phyloP scores from a whole-genome alignment of 306 rosid genomes.

The Trifolium pratense region DNA sequence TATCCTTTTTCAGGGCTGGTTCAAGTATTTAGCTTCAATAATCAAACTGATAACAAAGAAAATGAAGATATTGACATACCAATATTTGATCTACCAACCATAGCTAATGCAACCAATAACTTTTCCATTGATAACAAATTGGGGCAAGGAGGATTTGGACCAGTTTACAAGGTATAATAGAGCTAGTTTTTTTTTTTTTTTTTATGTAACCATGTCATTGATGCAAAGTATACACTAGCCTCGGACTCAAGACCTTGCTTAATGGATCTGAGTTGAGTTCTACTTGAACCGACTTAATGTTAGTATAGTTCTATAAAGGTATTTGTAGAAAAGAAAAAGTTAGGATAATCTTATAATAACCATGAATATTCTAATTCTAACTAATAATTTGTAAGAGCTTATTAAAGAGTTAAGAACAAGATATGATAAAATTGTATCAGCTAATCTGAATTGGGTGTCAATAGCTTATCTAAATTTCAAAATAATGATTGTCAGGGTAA shows the following conservation, averaged over 20 bases:
- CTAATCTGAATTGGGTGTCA: background rate
- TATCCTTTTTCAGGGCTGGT: constrained; percentile 21
- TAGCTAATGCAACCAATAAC: constrained; percentile 49
- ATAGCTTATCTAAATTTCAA: constrained; percentile 25
- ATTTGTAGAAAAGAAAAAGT: background rate
- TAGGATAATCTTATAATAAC: background rate
- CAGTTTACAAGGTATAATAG: constrained; percentile 57
- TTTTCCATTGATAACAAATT: constrained; percentile 52
- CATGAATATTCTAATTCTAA: background rate
- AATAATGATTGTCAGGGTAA: constrained; percentile 55
- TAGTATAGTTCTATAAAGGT: background rate
- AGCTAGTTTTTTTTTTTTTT: background rate
- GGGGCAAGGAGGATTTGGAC: constrained; percentile 66
- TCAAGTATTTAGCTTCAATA: constrained; percentile 9
- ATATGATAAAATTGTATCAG: background rate
- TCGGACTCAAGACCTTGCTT: background rate
- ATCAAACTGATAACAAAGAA: constrained; percentile 22
- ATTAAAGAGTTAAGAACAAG: background rate
- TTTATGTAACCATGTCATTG: too few species aligned
- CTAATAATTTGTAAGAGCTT: background rate
- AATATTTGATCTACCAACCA: constrained; percentile 49
- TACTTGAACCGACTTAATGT: background rate
- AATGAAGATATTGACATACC: constrained; percentile 54
- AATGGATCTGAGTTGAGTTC: background rate
- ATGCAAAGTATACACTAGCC: too few species aligned